A percentile compares a stretch with the other conserved stretches of the same genome.
These are phyloP conservation scores for Artemisia princeps DNA, from an alignment of 140 eudicot genomes.

Conservation along the genomic window DNA sequence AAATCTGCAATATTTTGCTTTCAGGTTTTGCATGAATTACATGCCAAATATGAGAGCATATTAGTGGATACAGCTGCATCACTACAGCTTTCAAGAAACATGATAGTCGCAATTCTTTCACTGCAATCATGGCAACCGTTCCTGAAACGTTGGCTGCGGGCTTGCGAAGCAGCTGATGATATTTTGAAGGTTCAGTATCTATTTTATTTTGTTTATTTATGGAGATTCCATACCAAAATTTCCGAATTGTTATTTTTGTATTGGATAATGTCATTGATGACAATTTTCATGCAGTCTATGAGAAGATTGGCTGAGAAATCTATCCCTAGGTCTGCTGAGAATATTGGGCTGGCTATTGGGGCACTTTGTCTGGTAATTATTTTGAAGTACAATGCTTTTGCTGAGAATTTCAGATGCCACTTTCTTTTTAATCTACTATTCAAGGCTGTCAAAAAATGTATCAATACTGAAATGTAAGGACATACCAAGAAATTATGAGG, in stretches of 20 bases:
- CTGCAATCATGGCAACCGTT: constrained; percentile 95
- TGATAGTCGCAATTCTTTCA: constrained; percentile 61
- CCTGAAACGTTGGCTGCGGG: constrained; percentile 67
- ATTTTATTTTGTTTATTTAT: neutral
- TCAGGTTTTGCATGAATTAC: constrained; percentile 54
- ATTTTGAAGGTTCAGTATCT: constrained; percentile 57
- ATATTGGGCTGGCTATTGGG: constrained; percentile 28
- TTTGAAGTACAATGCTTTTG: constrained; percentile 17
- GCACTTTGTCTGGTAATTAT: constrained; percentile 74
- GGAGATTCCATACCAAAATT: neutral
- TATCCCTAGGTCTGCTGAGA: constrained; percentile 77
- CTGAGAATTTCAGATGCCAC: constrained; percentile 16
- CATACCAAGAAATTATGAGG: neutral
- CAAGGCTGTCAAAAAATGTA: neutral
- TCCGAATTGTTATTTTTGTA: neutral
- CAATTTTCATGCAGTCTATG: constrained; percentile 46
- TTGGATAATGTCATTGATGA: constrained; percentile 7
- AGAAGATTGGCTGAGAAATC: constrained; percentile 59
- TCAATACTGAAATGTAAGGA: constrained; percentile 11
- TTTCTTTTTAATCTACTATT: neutral
- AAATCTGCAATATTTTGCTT: constrained; percentile 21
- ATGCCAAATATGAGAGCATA: constrained; percentile 50
- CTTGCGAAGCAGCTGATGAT: constrained; percentile 60
- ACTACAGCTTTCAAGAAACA: constrained; percentile 72
- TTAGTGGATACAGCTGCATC: constrained; percentile 61